Conservation (phyloP, 108 stramenopile genomes). For the Aurantiochytrium sp. region DNA sequence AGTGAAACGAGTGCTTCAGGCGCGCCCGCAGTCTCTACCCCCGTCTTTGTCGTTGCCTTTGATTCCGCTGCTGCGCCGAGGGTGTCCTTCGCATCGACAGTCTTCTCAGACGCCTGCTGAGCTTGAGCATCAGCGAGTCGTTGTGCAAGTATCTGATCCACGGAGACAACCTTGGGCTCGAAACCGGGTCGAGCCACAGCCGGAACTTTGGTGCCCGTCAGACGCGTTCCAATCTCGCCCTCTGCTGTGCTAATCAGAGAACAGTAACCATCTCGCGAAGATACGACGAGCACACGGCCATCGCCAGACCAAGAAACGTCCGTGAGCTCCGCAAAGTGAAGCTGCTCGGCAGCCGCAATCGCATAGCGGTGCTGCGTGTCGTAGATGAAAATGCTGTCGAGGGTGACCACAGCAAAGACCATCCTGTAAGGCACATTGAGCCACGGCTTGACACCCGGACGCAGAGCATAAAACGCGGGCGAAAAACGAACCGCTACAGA, state of each 20-base stretch:
- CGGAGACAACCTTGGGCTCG: too few species aligned
- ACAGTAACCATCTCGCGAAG: slow-evolving; percentile 46
- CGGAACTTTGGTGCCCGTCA: slow-evolving; percentile 30
- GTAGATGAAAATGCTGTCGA: slow-evolving; percentile 44
- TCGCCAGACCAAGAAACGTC: slow-evolving; percentile 43
- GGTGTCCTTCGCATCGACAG: too few species aligned
- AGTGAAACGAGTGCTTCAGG: too few species aligned
- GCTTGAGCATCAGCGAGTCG: too few species aligned
- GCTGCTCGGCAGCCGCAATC: slow-evolving; percentile 28
- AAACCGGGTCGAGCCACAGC: slow-evolving; percentile 3
- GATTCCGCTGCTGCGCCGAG: too few species aligned
- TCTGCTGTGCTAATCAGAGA: slow-evolving; percentile 29
- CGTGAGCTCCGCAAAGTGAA: slow-evolving; percentile 45
- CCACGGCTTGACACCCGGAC: slow-evolving; percentile 16
- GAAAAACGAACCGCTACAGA: slow-evolving; percentile 48
- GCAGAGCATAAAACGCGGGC: slow-evolving; percentile 32
- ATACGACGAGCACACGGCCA: slow-evolving; percentile 27
- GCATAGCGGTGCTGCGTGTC: slow-evolving; percentile 49
- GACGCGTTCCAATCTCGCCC: slow-evolving; percentile 33
- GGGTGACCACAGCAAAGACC: slow-evolving; percentile 48
- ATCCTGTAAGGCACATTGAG: slow-evolving; percentile 35
- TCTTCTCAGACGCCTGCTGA: too few species aligned
- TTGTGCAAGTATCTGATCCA: not conserved
- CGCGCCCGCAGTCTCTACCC: too few species aligned
- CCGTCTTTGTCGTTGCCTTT: too few species aligned